These are phyloP conservation scores for Saccharomycopsis sp. DNA, from an alignment of 805 yeast species.

Conservation along the genomic window DNA sequence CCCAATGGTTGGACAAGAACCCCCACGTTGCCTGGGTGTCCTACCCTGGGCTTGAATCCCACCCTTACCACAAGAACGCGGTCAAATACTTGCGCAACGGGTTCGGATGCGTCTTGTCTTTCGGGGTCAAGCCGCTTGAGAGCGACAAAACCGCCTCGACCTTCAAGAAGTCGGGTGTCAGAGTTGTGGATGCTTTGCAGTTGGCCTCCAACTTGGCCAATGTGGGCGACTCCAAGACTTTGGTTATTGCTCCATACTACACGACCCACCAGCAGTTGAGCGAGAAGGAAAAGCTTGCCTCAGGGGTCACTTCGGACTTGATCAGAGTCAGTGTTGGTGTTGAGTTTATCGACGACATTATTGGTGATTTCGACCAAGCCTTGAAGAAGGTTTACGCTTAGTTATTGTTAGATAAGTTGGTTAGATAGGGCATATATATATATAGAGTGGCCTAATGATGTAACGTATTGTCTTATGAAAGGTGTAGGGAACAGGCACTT, in stretches of 20 bases:
- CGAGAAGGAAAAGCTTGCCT: slow-evolving; percentile 69
- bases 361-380: slow-evolving; percentile 82
- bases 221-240: slow-evolving; percentile 93
- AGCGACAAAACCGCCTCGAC: slow-evolving; percentile 46
- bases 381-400: slow-evolving; percentile 31
- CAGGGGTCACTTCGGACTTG: slow-evolving; percentile 86
- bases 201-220: slow-evolving; percentile 91
- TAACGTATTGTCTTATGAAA: neutral
- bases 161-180: slow-evolving; percentile 72
- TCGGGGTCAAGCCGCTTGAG: slow-evolving; percentile 67
- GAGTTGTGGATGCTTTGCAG: slow-evolving; percentile 75
- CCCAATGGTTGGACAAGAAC: slow-evolving; percentile 64
- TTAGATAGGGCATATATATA: too few relatives aligned
- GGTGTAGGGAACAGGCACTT: too few relatives aligned
- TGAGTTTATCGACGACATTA: slow-evolving; percentile 85
- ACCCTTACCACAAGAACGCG: slow-evolving; percentile 71
- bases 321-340: slow-evolving; percentile 88
- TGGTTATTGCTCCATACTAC: slow-evolving; percentile 92
- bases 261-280: slow-evolving; percentile 92
- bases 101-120: slow-evolving; percentile 82
- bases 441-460: neutral
- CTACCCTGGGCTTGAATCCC: slow-evolving; percentile 81
- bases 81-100: slow-evolving; percentile 76
- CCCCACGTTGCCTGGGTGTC: slow-evolving; percentile 84
- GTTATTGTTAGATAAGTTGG: too few relatives aligned